These are phyloP conservation scores for Casuarina cunninghamiana DNA, from an alignment of 306 rosid genomes.

Conservation along the genomic window DNA sequence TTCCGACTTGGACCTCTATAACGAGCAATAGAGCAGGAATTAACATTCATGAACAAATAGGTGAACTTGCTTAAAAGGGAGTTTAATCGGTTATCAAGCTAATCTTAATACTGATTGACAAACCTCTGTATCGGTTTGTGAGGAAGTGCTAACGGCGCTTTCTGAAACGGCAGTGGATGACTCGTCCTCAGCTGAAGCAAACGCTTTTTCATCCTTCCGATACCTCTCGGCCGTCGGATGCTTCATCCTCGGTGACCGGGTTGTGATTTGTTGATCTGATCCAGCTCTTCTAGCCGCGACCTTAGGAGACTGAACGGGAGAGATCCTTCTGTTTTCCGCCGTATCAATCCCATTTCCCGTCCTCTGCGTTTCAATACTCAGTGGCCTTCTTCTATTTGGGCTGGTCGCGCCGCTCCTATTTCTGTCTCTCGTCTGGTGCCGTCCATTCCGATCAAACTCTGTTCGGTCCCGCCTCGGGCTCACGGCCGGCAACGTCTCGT, in stretches of 20 bases:
- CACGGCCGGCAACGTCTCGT: slow-evolving; percentile 22
- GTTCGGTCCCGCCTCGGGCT: slow-evolving; percentile 44
- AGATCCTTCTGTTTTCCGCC: slow-evolving; percentile 55
- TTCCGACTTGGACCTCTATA: slow-evolving; percentile 63
- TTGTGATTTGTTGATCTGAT: slow-evolving; percentile 40
- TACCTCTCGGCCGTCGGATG: slow-evolving; percentile 32
- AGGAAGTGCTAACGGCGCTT: slow-evolving; percentile 59
- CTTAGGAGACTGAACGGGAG: slow-evolving; percentile 75
- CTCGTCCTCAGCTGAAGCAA: slow-evolving; percentile 58
- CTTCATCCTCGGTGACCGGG: slow-evolving; percentile 60
- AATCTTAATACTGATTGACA: not conserved
- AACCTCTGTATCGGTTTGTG: slow-evolving; percentile 80
- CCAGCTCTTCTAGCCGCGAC: slow-evolving; percentile 36
- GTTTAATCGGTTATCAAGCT: not conserved
- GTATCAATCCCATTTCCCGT: slow-evolving; percentile 27
- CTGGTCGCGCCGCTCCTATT: slow-evolving; percentile 40
- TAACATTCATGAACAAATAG: not conserved
- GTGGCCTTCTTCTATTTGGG: slow-evolving; percentile 52
- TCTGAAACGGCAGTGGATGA: slow-evolving; percentile 69
- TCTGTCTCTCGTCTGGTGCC: slow-evolving; percentile 40
- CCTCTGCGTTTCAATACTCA: slow-evolving; percentile 47
- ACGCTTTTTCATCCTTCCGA: slow-evolving; percentile 33
- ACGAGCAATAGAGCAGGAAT: not conserved
- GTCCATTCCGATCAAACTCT: slow-evolving; percentile 38
- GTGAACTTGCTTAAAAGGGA: too few species aligned